Evolutionary conservation across 768 basidiomycete species (phyloP), one percentile per base, ranked within the genome.

Genomic region (Clathrus columnatus): DNA sequence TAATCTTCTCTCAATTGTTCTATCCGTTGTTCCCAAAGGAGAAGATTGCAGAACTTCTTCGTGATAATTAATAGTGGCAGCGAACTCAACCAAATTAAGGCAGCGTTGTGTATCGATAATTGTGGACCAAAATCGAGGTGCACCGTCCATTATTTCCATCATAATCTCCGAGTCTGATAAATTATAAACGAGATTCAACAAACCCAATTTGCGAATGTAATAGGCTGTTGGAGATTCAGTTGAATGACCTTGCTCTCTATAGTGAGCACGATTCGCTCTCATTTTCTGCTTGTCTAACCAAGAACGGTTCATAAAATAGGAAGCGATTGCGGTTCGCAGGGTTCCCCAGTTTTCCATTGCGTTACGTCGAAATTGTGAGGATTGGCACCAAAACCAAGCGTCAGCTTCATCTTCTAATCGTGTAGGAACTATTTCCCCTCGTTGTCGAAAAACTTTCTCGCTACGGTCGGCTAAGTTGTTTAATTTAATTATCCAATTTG

Each of bases 191-290:
- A 61, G 44, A 2, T 44, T 48, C 24, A 66, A 50, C 10, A 70
- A 55, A 20, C 67, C 66, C 0, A 51, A 24, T 47, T 72, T 72
- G 0, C 69, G 59, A 44, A 71, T 69, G 58, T 60, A 69, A 49
- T 70, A 72, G 17, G 71, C 63, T 49, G 69, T 70, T 0, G 71
- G 71, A 0, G 59, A 65, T 46, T 73, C 71, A 2, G 45, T 44
- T 0, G 55, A 4, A 50, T 69, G 49, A 0, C 61, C 60, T 1
- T 57, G 0, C 8, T 73, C 70, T 5, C 69, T 44, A 58, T 70
- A 73, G 8, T 24, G 30, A 1, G 67, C 64, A 10, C 59, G 41
- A 16, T 60, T 64, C 0, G 70, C 70, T 17, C 62, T 46, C 2
- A 57, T 52, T 21, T 65, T 65, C 50, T 68, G 69, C 23, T 61